Evolutionary conservation across 257 asterid genomes (phyloP).

Genomic region (Nicotiana tabacum): DNA sequence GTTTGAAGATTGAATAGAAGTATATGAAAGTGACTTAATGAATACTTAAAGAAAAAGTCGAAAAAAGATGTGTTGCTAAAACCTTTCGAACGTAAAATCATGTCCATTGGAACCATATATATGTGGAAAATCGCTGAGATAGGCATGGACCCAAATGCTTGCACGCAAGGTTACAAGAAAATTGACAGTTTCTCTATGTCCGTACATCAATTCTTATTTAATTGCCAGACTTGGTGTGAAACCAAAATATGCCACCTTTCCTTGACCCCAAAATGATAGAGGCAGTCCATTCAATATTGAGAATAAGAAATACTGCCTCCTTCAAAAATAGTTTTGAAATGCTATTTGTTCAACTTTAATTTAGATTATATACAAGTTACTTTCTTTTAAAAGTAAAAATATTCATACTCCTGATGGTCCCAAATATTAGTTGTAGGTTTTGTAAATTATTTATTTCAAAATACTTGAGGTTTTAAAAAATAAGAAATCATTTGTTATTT

Average conservation of each 20-base stretch:
- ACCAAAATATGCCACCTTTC: conserved; percentile 20
- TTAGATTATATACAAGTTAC: not conserved
- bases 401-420: fast-evolving
- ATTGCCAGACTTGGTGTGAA: conserved; percentile 28
- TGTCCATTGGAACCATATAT: not conserved
- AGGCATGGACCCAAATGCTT: conserved; percentile 1
- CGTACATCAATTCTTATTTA: not conserved
- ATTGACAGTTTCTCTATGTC: not conserved
- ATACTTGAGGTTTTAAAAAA: too few relatives aligned
- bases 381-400: too few relatives aligned
- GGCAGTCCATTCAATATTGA: not conserved
- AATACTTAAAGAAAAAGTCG: not conserved
- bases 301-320: not conserved
- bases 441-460: too few relatives aligned
- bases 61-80: not conserved
- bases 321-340: not conserved
- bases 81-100: not conserved
- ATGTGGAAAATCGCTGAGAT: conserved; percentile 14
- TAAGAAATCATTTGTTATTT: too few relatives aligned
- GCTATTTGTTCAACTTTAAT: not conserved
- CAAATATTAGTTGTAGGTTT: not conserved
- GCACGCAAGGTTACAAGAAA: conserved; percentile 13
- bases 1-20: not conserved
- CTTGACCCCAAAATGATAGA: not conserved
- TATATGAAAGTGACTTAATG: conserved; percentile 4